Conservation (phyloP, 2,329 filamentous ascomycete species). For the Malbranchea cinnamomea region DNA sequence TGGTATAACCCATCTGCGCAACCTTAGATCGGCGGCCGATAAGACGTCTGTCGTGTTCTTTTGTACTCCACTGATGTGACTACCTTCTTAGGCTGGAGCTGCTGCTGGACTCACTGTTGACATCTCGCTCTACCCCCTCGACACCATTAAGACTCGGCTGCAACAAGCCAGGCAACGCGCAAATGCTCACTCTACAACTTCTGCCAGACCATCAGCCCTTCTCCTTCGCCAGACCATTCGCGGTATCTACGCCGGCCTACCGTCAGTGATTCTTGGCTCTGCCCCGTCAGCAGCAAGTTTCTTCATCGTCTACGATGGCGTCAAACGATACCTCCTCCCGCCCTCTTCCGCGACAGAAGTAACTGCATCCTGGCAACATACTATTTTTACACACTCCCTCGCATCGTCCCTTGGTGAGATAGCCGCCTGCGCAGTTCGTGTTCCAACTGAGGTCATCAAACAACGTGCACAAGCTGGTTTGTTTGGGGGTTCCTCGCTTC, state of each 20-base stretch:
- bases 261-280: constrained; percentile 75
- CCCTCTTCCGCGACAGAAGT: constrained; percentile 14
- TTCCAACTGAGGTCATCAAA: constrained; percentile 94
- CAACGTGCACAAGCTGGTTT: constrained; percentile 84
- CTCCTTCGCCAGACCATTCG: constrained; percentile 71
- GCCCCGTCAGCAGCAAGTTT: constrained; percentile 91
- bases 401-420: constrained; percentile 80
- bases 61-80: background rate
- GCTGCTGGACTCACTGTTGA: constrained; percentile 92
- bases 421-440: constrained; percentile 78
- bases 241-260: constrained; percentile 86
- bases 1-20: constrained; percentile 16
- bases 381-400: constrained; percentile 54
- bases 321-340: constrained; percentile 42
- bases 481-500: constrained; percentile 53
- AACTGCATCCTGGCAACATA: constrained; percentile 20
- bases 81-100: constrained; percentile 52
- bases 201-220: constrained; percentile 31
- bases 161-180: constrained; percentile 48
- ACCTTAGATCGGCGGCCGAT: background rate
- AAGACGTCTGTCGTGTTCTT: background rate
- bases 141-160: constrained; percentile 95
- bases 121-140: constrained; percentile 90
- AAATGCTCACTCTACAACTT: constrained; percentile 54
- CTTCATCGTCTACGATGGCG: constrained; percentile 83